Evolutionary conservation across 1,139 yeast species (phyloP), one percentile per base, ranked within the genome.

Genomic region (Wickerhamiella infanticola): DNA sequence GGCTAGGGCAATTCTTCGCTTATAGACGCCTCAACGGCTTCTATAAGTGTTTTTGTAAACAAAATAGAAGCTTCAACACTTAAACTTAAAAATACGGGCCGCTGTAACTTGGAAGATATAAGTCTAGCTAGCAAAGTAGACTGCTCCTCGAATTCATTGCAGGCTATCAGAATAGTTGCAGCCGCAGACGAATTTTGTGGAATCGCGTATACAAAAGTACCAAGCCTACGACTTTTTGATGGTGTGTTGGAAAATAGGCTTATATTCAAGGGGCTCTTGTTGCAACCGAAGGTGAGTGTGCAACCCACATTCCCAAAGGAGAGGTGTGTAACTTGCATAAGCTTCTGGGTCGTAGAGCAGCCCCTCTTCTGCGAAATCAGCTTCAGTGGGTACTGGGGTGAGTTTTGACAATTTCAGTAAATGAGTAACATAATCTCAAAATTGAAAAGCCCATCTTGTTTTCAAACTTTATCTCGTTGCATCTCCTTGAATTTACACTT

Each of bases 151-250:
- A 46, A 47, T 37, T 47, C 43, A 13, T 37, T 49, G 24, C 44
- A 6, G 7, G 49, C 37, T 3, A 51, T 40, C 11, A 54, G 46
- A 5, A 35, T 37, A 3, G 54, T 47, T 6, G 50, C 24, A 1
- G 42, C 47, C 2, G 51, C 43, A 7, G 26, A 36, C 3, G 13
- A n/a, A 1, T 24, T 36, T 6, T 41, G 42, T 31, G 55, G 56
- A 24, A 50, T 26, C 3, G 56, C 55, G 41, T 53, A 53, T 3
- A 45, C 57, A 24, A 54, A 46, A 3, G 53, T 47, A 8, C 57
- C 57, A 37, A 48, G 53, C 24, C n/a, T n/a, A 2, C 45, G 46
- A 11, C 9, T 29, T 7, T 7, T 11, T 29, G 11, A 7, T 29
- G 2, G 9, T 29, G 33, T 29, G 18, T 18, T 18, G 11, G 33